A percentile compares a stretch with the other conserved stretches of the same genome.
Conservation (phyloP, 164 flowering plant species). For the Nymphaea colorata region DNA sequence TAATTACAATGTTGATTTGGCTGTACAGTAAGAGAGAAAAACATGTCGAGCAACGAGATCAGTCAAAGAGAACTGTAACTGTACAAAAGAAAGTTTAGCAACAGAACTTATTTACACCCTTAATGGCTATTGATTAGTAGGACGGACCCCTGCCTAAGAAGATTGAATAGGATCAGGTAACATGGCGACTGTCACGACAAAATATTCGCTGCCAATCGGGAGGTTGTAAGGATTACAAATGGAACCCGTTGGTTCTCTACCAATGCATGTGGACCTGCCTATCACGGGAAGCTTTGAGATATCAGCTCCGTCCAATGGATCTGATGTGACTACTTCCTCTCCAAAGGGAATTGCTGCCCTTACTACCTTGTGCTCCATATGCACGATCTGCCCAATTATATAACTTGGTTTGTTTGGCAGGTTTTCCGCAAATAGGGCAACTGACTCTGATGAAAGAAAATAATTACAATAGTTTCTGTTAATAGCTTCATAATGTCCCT, state of each 20-base stretch:
- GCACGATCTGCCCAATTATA: slow-evolving; percentile 94
- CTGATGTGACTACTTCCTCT: not conserved
- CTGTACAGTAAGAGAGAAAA: not conserved
- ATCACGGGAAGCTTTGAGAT: slow-evolving; percentile 24
- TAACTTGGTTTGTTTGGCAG: slow-evolving; percentile 54
- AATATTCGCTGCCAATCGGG: slow-evolving; percentile 81
- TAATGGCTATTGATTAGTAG: slow-evolving; percentile 10
- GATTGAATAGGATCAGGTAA: slow-evolving; percentile 79
- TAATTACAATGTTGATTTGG: not conserved
- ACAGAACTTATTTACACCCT: slow-evolving; percentile 22
- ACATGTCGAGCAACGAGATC: not conserved
- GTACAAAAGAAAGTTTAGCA: not conserved
- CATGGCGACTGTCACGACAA: slow-evolving; percentile 90
- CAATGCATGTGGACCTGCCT: slow-evolving; percentile 28
- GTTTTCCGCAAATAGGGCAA: slow-evolving; percentile 74
- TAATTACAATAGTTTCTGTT: slow-evolving; percentile 71
- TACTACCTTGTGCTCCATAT: slow-evolving; percentile 67
- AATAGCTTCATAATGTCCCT: slow-evolving; percentile 80
- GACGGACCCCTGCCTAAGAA: slow-evolving; percentile 56
- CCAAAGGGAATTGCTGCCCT: slow-evolving; percentile 20
- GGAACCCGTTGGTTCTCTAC: slow-evolving; percentile 15
- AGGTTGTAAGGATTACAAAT: slow-evolving; percentile 52
- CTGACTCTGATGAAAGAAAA: slow-evolving; percentile 82
- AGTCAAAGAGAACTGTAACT: not conserved
- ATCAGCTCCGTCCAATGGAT: slow-evolving; percentile 19